Base-by-base conservation (phyloP, 2,329 filamentous ascomycete genomes). In the Aspergillus puulaauensis region DNA sequence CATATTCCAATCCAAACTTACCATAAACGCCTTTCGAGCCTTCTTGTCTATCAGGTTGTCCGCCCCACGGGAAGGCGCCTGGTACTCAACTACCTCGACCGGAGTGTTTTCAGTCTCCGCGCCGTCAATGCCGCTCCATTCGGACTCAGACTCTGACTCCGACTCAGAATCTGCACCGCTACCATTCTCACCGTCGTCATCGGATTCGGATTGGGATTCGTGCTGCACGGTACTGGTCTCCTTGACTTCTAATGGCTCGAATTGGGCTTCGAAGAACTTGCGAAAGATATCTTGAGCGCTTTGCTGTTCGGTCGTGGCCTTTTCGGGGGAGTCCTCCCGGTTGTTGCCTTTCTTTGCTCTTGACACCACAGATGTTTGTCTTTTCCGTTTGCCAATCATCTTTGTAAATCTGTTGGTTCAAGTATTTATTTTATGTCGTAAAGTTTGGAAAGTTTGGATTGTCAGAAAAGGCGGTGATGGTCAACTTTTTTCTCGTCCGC, bases 221-320 rank as follows among this genome's bases (percentile, higher is more conserved):
- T 53, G 43, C 14, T 59, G 50, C 12, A 41, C 33, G 6, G 59
- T 41, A 37, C 55, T 62, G 37, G 58, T 55, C 14, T 51, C 52
- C 41, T 64, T 61, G 43, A 62, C 72, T 41, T 80, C 80, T 40
- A 96, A 74, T 8, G 93, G 91, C 70, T 86, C 85, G 78, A 97
- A 98, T 70, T 90, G 87, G 27, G 90, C 85, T 76, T 97, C 95
- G 70, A 98, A 98, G 71, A 93, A 89, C 65, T 85, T 86, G 57
- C 87, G 86, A 68, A 99, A 90, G 57, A 93, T 83, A 56, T 88
- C 90, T 65, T 90, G 86, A 12, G 89, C 82, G 58, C 87, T 82
- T 62, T 84, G 79, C 40, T 77, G 79, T 41, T 77, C 72, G 1
- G 67, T 57, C 23, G 63, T 64, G 31, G 64, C 60, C 6, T 31